A percentile compares a stretch with the other conserved stretches of the same genome.
phyloP scores from a whole-genome alignment of 148 eudicot species.

The Agrostemma githago region DNA sequence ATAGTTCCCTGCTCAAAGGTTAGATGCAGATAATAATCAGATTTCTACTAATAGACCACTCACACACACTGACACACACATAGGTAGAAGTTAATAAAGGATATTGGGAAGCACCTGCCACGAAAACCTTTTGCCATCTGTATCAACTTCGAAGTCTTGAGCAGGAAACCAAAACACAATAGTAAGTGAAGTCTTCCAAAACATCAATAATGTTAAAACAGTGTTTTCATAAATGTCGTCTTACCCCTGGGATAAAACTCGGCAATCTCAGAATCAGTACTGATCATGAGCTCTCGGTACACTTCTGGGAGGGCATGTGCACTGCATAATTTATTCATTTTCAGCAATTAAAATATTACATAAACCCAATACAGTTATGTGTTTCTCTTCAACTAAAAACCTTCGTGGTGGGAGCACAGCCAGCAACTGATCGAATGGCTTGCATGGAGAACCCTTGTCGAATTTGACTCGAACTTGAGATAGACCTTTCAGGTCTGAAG shows the following conservation, averaged over 20 bases:
- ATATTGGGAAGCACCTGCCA: slow-evolving; percentile 47
- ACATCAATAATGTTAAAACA: neutral
- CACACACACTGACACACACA: too few relatives aligned
- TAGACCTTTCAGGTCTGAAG: slow-evolving; percentile 56
- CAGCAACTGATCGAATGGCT: slow-evolving; percentile 63
- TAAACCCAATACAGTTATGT: too few relatives aligned
- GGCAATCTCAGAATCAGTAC: slow-evolving; percentile 30
- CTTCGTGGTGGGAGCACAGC: slow-evolving; percentile 64
- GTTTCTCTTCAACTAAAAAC: slow-evolving; percentile 18
- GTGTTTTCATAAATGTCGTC: neutral
- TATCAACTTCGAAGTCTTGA: slow-evolving; percentile 50
- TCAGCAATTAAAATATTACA: too few relatives aligned
- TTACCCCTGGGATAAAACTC: slow-evolving; percentile 52
- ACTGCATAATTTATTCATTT: slow-evolving; percentile 28
- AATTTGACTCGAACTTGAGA: slow-evolving; percentile 33
- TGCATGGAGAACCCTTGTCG: slow-evolving; percentile 41
- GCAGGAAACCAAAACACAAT: neutral
- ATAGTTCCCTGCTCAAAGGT: slow-evolving; percentile 14
- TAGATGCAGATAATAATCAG: neutral
- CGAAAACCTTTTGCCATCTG: slow-evolving; percentile 47
- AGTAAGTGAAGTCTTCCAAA: neutral
- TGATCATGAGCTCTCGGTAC: slow-evolving; percentile 40
- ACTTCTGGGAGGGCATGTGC: slow-evolving; percentile 49
- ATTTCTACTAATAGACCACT: neutral
- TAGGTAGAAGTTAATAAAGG: neutral